phyloP scores from a whole-genome alignment of 257 asterid species.

The Scutellaria baicalensis region DNA sequence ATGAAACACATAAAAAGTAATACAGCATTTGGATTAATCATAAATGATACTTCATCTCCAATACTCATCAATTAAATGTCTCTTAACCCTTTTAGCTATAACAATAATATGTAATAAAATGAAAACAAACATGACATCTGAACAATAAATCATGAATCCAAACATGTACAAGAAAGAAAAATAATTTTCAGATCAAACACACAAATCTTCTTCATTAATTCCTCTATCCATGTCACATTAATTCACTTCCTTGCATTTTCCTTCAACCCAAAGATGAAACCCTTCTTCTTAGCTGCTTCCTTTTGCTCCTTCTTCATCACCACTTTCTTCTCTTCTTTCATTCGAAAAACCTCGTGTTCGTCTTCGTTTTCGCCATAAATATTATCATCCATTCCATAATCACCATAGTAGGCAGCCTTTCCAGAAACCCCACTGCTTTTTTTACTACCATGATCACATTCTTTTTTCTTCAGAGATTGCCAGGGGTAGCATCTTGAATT shows the following conservation, averaged over 20 bases:
- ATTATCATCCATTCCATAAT: slow-evolving; percentile 24
- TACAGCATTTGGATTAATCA: too few species aligned
- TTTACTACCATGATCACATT: not conserved
- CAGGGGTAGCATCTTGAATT: slow-evolving; percentile 8
- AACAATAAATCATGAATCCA: not conserved
- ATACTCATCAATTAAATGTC: too few species aligned
- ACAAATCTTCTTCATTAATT: not conserved
- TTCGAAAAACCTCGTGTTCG: not conserved
- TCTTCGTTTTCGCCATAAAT: slow-evolving; percentile 15
- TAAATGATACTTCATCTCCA: too few species aligned
- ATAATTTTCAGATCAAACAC: too few species aligned
- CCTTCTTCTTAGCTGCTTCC: slow-evolving; percentile 6
- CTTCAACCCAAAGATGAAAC: slow-evolving; percentile 9
- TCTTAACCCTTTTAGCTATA: not conserved
- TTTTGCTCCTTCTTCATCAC: slow-evolving; percentile 14
- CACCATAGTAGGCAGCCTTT: slow-evolving; percentile 17
- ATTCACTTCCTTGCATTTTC: slow-evolving; percentile 6
- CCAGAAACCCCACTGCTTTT: not conserved
- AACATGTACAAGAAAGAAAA: not conserved
- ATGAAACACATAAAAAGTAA: too few species aligned
- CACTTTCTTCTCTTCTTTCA: not conserved
- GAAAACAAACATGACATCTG: not conserved
- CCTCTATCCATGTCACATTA: not conserved
- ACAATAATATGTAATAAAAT: not conserved
- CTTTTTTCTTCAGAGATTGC: slow-evolving; percentile 13